Evolutionary conservation across 345 rosid species (phyloP).

Genomic region (Hibiscus trionum): DNA sequence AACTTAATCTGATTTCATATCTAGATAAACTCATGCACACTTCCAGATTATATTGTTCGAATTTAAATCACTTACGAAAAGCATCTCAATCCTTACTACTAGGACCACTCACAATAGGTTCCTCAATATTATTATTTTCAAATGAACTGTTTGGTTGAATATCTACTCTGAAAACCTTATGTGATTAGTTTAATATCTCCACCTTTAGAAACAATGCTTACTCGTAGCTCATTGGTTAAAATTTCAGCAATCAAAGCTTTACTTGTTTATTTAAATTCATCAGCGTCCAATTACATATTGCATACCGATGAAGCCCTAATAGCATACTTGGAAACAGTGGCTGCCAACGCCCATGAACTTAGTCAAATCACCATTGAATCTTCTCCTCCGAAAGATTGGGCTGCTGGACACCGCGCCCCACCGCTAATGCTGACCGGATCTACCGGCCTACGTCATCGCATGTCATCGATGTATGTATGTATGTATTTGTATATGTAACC

Average conservation of each 20-base stretch:
- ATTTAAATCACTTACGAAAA: too few relatives aligned
- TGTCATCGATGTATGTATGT: not conserved
- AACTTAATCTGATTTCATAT: too few relatives aligned
- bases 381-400: not conserved
- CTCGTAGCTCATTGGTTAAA: constrained; percentile 15
- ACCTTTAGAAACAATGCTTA: not conserved
- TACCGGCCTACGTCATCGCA: not conserved
- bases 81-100: too few relatives aligned
- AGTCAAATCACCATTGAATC: not conserved
- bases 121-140: not conserved
- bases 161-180: constrained; percentile 13
- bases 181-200: constrained; percentile 15
- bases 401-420: not conserved
- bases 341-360: not conserved
- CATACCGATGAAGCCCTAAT: not conserved
- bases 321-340: not conserved
- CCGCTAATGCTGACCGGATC: not conserved
- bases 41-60: too few relatives aligned
- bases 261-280: not conserved
- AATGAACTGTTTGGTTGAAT: constrained; percentile 14
- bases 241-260: not conserved
- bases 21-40: too few relatives aligned
- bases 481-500: not conserved
- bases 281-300: constrained; percentile 3
- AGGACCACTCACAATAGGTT: too few relatives aligned